Conservation (phyloP, 495 filamentous ascomycete species). For the Tuber borchii region DNA sequence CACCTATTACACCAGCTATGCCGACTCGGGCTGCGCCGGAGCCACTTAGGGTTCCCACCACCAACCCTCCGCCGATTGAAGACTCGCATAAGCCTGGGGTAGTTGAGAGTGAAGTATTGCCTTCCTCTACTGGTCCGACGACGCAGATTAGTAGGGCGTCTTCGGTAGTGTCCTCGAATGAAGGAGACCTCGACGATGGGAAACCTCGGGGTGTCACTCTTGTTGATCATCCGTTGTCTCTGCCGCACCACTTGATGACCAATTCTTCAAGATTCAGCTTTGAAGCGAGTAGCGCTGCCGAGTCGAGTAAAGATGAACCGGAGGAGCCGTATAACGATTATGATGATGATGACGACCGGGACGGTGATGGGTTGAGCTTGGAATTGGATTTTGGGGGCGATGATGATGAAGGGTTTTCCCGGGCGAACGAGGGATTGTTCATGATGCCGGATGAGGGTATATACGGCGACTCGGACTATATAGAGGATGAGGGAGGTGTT, state of each 20-base stretch:
- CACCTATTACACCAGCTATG: neutral
- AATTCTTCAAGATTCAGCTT: slow-evolving; percentile 69
- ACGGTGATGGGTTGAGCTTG: slow-evolving; percentile 59
- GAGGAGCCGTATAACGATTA: slow-evolving; percentile 45
- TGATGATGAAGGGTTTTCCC: slow-evolving; percentile 51
- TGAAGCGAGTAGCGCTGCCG: slow-evolving; percentile 52
- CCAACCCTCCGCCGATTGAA: too few relatives aligned
- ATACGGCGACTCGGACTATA: slow-evolving; percentile 1
- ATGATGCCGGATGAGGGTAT: neutral
- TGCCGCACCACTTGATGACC: slow-evolving; percentile 57
- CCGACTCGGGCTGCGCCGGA: neutral
- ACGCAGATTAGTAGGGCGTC: neutral
- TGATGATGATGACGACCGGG: slow-evolving; percentile 41
- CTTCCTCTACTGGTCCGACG: neutral
- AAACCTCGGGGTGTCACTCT: slow-evolving; percentile 34
- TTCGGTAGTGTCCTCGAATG: slow-evolving; percentile 9
- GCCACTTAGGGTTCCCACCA: neutral
- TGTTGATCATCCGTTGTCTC: slow-evolving; percentile 44
- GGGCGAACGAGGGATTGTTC: too few relatives aligned
- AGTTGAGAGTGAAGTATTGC: neutral
- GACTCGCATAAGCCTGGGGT: too few relatives aligned
- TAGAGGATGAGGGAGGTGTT: slow-evolving; percentile 12
- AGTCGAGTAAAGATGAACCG: slow-evolving; percentile 44
- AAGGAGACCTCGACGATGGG: slow-evolving; percentile 30
- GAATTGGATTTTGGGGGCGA: slow-evolving; percentile 67